Percentiles rank a stretch among this genome's conserved stretches.
phyloP scores from a whole-genome alignment of 2,329 filamentous ascomycete species.

The Sporothrix pseudoabietina region DNA sequence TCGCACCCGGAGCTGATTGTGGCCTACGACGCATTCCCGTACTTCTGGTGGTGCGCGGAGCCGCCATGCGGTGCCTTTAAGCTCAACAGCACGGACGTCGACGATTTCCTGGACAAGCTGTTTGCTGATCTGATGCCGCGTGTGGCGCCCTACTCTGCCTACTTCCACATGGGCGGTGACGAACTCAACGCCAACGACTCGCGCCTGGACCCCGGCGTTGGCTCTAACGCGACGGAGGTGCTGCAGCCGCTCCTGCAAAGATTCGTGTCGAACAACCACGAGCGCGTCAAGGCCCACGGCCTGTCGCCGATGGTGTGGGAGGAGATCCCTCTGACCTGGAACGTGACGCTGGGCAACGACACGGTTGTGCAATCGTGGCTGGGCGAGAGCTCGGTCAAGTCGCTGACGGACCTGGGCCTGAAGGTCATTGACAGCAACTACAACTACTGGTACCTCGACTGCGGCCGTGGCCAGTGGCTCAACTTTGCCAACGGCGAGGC shows the following conservation, averaged over 20 bases:
- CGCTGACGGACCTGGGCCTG: constrained; percentile 64
- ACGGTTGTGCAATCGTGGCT: constrained; percentile 81
- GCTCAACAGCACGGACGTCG: constrained; percentile 71
- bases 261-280: constrained; percentile 72
- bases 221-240: constrained; percentile 64
- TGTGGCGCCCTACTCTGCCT: constrained; percentile 65
- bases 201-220: constrained; percentile 70
- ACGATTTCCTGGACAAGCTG: constrained; percentile 70
- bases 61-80: constrained; percentile 71
- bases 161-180: constrained; percentile 88
- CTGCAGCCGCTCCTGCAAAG: constrained; percentile 75
- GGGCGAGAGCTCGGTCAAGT: constrained; percentile 61
- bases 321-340: constrained; percentile 79
- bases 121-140: constrained; percentile 77
- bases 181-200: constrained; percentile 81
- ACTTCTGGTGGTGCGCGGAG: constrained; percentile 61
- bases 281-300: constrained; percentile 62
- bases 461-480: constrained; percentile 77
- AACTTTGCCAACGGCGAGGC: constrained; percentile 64
- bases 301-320: constrained; percentile 83
- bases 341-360: constrained; percentile 69
- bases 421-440: constrained; percentile 76
- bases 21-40: constrained; percentile 61
- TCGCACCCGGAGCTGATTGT: constrained; percentile 72
- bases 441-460: constrained; percentile 83